Conservation (phyloP, 768 basidiomycete species). For the Panellus pusillus region DNA sequence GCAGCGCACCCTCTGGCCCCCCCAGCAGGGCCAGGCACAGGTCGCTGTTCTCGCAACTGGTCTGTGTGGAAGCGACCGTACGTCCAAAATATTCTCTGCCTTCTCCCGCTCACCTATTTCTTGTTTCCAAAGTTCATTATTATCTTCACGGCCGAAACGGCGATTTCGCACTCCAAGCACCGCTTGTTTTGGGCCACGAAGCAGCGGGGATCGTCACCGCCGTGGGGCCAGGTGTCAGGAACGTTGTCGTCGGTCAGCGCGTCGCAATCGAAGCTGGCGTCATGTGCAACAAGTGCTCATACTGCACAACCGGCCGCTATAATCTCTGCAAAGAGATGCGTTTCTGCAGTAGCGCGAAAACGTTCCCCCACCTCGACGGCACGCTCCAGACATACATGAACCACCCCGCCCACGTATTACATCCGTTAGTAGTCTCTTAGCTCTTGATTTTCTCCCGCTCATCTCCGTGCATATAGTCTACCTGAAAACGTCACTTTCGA, state of each 20-base stretch:
- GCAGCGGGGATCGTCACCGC: constrained; percentile 84
- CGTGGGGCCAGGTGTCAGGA: constrained; percentile 69
- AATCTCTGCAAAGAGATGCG: constrained; percentile 91
- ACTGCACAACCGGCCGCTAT: constrained; percentile 77
- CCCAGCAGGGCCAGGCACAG: constrained; percentile 72
- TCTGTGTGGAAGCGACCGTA: constrained; percentile 85
- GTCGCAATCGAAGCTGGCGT: constrained; percentile 95
- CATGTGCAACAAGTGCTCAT: constrained; percentile 75
- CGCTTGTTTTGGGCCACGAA: constrained; percentile 93
- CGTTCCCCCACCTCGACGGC: constrained; percentile 91
- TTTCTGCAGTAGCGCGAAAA: constrained; percentile 88
- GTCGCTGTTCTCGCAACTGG: constrained; percentile 82
- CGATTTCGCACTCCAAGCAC: constrained; percentile 82
- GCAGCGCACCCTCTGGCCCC: constrained; percentile 70
- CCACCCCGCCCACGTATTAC: constrained; percentile 82
- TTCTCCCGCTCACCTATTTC: constrained; percentile 3
- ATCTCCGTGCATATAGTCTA: constrained; percentile 44
- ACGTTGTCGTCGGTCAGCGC: constrained; percentile 73
- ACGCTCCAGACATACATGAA: constrained; percentile 87
- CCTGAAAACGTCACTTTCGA: constrained; percentile 77
- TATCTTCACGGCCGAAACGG: constrained; percentile 89
- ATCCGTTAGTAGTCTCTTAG: constrained; percentile 63
- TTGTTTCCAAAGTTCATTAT: constrained; percentile 84
- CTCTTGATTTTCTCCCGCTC: constrained; percentile 8
- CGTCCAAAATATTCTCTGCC: constrained; percentile 3